Evolutionary conservation across 495 filamentous ascomycete genomes (phyloP), one percentile per base, ranked within the genome.

Genomic region (Daldinia concentrica): DNA sequence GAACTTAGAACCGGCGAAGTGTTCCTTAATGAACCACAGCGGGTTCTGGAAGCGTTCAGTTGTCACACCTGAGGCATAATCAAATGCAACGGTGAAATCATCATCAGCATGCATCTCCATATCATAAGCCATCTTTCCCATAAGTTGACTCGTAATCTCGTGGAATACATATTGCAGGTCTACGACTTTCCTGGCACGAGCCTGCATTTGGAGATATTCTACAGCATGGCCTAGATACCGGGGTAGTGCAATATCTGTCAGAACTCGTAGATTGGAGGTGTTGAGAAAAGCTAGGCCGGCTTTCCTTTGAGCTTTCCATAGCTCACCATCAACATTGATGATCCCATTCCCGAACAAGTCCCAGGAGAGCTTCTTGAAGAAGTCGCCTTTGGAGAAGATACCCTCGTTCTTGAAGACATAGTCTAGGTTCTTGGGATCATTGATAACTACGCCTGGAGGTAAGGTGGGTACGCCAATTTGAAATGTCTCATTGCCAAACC

Each of bases 331-430:
- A 19, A 84, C 84, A 68, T 89, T 90, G 67, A 90, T 89, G 72
- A 90, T 90, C 11, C 87, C 87, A 56, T 87, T 83, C 0, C 87
- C 87, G 58, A 90, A 90, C 0, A 90, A 76, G 71, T 89, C 87
- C 85, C 86, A 86, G 0, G 86, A 85, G 32, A 86, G 82, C 4
- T 71, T 69, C 64, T 86, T 87, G 74, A 90, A 84, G 73, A 89
- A 88, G 17, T 79, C 79, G 15, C 87, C 87, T 75, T 90, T 89
- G 32, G 81, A 77, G 68, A 89, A 89, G 24, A 87, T 72, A 14
- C 81, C 82, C 69, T 87, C 85, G 52, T 89, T 82, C 73, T 86
- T 88, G 68, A 89, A 83, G 26, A 90, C 82, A 66, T 80, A 89
- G 43, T 89, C 87, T 3, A 89, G 78, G 57, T 88, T 88, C 54